Evolutionary conservation across 2,329 filamentous ascomycete species (phyloP).

Genomic region (Penicillium psychrosexuale): DNA sequence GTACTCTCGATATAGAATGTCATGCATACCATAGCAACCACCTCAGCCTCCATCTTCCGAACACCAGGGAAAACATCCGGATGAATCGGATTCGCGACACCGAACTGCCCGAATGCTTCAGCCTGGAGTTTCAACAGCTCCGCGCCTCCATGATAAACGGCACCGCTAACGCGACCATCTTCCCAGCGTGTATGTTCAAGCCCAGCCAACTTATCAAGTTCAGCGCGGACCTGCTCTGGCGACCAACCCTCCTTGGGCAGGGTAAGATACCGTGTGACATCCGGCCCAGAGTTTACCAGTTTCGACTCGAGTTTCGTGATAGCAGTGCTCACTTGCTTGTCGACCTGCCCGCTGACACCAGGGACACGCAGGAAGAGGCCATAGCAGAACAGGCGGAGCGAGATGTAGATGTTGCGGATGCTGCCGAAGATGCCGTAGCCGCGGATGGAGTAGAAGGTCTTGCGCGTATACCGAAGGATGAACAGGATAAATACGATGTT

Average conservation of each 20-base stretch:
- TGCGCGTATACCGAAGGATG: conserved; percentile 76
- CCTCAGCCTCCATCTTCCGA: conserved; percentile 97
- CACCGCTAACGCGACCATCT: conserved; percentile 88
- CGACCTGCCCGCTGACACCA: conserved; percentile 80
- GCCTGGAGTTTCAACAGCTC: conserved; percentile 79
- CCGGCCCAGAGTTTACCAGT: conserved; percentile 70
- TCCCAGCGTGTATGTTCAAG: conserved; percentile 98
- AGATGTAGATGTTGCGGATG: conserved; percentile 68
- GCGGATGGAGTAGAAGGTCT: conserved; percentile 76
- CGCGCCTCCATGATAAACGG: conserved; percentile 91
- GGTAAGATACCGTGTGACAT: conserved; percentile 67
- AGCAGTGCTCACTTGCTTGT: conserved; percentile 76
- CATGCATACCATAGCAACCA: conserved; percentile 80
- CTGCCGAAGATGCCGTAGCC: conserved; percentile 85
- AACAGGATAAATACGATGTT: conserved; percentile 90
- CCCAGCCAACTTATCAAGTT: conserved; percentile 72
- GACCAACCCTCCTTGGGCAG: conserved; percentile 83
- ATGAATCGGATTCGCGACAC: conserved; percentile 93
- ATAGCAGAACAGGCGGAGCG: conserved; percentile 70
- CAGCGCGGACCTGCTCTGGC: conserved; percentile 71
- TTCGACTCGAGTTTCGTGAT: conserved; percentile 78
- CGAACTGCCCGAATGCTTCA: conserved; percentile 90
- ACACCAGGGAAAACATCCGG: conserved; percentile 98
- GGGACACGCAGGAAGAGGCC: conserved; percentile 82
- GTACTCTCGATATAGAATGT: not conserved